Evolutionary conservation across 2,329 filamentous ascomycete genomes (phyloP), one percentile per base, ranked within the genome.

Genomic region (Sporothrix globosa): DNA sequence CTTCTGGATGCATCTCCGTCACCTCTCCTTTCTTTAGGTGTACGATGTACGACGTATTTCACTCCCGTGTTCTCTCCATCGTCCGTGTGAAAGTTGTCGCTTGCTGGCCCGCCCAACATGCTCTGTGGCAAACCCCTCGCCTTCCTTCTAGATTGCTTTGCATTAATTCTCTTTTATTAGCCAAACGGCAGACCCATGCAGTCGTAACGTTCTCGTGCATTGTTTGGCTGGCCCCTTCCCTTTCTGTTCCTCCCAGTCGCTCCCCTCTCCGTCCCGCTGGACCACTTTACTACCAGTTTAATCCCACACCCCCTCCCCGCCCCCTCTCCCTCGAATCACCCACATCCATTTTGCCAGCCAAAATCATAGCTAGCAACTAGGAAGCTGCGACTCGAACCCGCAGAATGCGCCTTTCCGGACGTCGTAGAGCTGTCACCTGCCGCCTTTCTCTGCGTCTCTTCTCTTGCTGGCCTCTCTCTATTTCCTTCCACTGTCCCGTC

Each of bases 161-260:
- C 66, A 71, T 71, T 71, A 56, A 71, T 53, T 63, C 34, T 21
- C 14, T 66, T 70, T 67, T 70, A 48, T 70, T 67, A 60, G 63
- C 69, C 69, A 67, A 41, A 67, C 61, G 69, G 60, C 48, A 68
- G 65, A 67, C 65, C 66, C 66, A 56, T 67, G 66, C 34, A 46
- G 21, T 41, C 66, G 66, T 67, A 68, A 46, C 66, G 17, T 68
- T 50, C 48, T 68, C 66, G 27, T 48, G 52, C 41, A 60, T 68
- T 44, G 9, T 34, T 53, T 68, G 52, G 11, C 58, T 63, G n/a
- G 41, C 58, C 17, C 39, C 58, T 63, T 21, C 30, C 56, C 34
- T 60, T n/a, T 30, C 52, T 54, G 21, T 53, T 53, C 11, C 50
- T 54, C 24, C 19, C 19, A 30, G 1, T 10, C n/a, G 17, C 48